Conservation (phyloP, 805 yeast species). For the Candida loeiensis region DNA sequence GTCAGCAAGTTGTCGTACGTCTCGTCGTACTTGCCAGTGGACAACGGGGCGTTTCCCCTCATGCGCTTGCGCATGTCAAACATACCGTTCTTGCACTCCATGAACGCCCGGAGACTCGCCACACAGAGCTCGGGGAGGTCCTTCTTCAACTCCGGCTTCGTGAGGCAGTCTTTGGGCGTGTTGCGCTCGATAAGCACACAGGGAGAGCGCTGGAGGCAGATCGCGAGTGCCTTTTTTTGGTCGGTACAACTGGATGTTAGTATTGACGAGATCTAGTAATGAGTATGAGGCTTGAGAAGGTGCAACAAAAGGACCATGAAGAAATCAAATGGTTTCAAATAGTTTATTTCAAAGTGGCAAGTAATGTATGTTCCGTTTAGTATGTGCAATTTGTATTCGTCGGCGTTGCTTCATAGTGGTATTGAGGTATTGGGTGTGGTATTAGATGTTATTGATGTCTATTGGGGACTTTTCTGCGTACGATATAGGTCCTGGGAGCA, state of each 20-base stretch:
- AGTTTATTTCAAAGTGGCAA: too few species aligned
- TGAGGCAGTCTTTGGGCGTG: slow-evolving; percentile 84
- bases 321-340: too few species aligned
- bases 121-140: slow-evolving; percentile 85
- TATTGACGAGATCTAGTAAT: not conserved
- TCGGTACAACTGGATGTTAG: slow-evolving; percentile 71
- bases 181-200: slow-evolving; percentile 89
- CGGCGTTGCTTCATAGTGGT: too few species aligned
- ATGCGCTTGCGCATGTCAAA: slow-evolving; percentile 90
- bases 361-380: too few species aligned
- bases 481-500: too few species aligned
- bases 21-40: slow-evolving; percentile 90
- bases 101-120: slow-evolving; percentile 77
- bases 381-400: too few species aligned
- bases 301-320: too few species aligned
- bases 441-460: too few species aligned
- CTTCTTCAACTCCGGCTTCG: slow-evolving; percentile 69
- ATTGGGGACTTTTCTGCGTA: too few species aligned
- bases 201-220: slow-evolving; percentile 93
- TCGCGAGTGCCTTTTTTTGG: slow-evolving; percentile 91
- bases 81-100: slow-evolving; percentile 88
- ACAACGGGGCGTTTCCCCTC: slow-evolving; percentile 88
- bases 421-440: too few species aligned
- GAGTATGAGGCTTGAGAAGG: too few species aligned
- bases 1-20: slow-evolving; percentile 72